phyloP scores from a whole-genome alignment of 2,329 filamentous ascomycete genomes.

The Exophiala sp. region DNA sequence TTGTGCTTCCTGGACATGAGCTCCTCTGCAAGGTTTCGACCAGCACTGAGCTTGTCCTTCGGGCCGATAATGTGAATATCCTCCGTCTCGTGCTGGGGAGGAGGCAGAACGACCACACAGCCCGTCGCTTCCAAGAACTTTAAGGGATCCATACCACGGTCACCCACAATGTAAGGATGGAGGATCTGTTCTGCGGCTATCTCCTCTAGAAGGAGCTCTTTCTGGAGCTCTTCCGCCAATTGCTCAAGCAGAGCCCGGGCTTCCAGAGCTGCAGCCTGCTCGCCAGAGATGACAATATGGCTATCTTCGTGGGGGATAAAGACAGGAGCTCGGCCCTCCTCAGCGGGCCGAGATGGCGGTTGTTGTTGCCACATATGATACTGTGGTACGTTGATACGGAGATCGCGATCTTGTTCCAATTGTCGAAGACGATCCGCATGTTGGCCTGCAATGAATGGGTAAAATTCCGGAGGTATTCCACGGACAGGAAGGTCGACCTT shows the following conservation, averaged over 20 bases:
- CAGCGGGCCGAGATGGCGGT: constrained; percentile 58
- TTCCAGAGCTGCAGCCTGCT: constrained; percentile 73
- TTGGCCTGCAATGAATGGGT: constrained; percentile 85
- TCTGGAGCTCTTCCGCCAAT: constrained; percentile 67
- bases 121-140: constrained; percentile 88
- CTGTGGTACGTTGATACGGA: constrained; percentile 76
- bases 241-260: constrained; percentile 75
- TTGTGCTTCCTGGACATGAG: constrained; percentile 81
- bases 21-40: constrained; percentile 78
- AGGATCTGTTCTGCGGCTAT: constrained; percentile 76
- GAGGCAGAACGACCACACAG: constrained; percentile 76
- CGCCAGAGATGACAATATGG: constrained; percentile 79
- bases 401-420: constrained; percentile 66
- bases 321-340: constrained; percentile 58
- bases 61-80: constrained; percentile 80
- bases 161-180: constrained; percentile 91
- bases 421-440: constrained; percentile 62
- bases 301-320: constrained; percentile 68
- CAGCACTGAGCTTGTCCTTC: constrained; percentile 63
- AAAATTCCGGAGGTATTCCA: constrained; percentile 83
- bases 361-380: constrained; percentile 68
- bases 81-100: constrained; percentile 70
- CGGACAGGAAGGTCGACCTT: constrained; percentile 76
- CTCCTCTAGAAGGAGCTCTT: constrained; percentile 70
- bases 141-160: constrained; percentile 69